Evolutionary conservation across 192 early-diverging fungal genomes (phyloP), one percentile per base, ranked within the genome.

Genomic region (Coemansia interrupta): DNA sequence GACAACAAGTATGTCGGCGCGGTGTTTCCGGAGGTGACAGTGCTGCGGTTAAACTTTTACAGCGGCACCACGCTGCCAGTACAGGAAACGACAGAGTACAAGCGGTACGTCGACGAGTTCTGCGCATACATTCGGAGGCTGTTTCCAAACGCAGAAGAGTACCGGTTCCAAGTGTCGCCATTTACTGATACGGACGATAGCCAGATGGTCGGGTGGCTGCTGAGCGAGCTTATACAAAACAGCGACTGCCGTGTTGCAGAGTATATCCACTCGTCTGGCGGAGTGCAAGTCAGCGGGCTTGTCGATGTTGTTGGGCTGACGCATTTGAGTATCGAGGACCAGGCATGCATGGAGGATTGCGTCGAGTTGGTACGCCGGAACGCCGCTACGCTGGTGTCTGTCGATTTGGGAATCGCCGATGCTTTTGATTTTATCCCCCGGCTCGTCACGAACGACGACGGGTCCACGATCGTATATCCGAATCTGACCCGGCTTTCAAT

Each of bases 161-260:
- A 66, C 57, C 58, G 65, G 26, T 63, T 76, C 55, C 60, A 62
- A 42, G 60, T 76, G 1, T 70, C 66, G 23, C 51, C 60, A 53
- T 76, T 70, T 46, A 66, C 73, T 6, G 67, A 70, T 18, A 61
- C 73, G 11, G 66, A 76, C 51, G 73, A 76, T 46, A 76, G 63
- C 73, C n/a, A 51, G 15, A 76, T 76, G 73, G 67, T 76, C 12
- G 73, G 67, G n/a, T n/a, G 41, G 9, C 36, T 76, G 11, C 56
- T 76, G 11, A 30, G 48, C 14, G 45, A 59, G 3, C 19, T 76
- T 5, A 45, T 68, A 13, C 17, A 28, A 6, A 48, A 6, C 52
- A n/a, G 41, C 9, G 24, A 43, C 24, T 54, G 55, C 45, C 51
- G 24, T 6, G 54, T 57, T 9, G 57, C 57, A 20, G 73, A 76